Base-by-base conservation (phyloP, 768 basidiomycete genomes). In the Boletus vinaceobasis region DNA sequence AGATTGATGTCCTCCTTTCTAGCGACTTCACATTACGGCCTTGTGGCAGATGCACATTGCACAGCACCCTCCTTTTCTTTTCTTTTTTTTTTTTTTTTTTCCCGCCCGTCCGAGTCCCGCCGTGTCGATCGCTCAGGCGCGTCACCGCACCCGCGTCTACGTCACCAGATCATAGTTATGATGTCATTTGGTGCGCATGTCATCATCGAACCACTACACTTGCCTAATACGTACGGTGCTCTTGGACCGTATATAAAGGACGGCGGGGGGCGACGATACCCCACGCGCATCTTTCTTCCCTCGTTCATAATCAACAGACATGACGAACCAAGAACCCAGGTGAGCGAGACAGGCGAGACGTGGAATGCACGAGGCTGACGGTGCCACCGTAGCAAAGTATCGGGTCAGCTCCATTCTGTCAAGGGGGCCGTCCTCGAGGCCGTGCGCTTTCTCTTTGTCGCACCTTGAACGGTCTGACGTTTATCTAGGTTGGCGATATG, bases 401-500 rank as follows among this genome's bases (percentile, higher is more conserved):
- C 69, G 45, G 75, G 74, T 26, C 65, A 71, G 48, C 58, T 55
- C n/a, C 74, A 76, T 51, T 73, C 75, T 2, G 32, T 65, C 21
- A 77, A 75, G 63, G 76, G 75, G 4, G 60, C 71, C 15, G 37
- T 56, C 19, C 65, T 74, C 9, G 72, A 75, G 58, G 56, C 52
- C 48, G 76, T 77, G 44, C 9, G 63, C 39, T 39, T 5, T 15
- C 6, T 5, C 6, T 5, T 36, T 43, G 5, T 14, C 3, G 15
- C 3, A 4, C 7, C 10, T 4, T 21, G n/a, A 15, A 2, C 4
- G 8, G 2, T 6, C 32, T 44, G 31, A 56, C 27, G n/a, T 48
- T 19, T 43, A 5, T n/a, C 3, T 37, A 71, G 62, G 60, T 75
- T 48, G 81, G 80, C 50, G 72, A 82, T 50, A 13, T 74, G 59